Percentiles rank a stretch among this genome's conserved stretches.
phyloP scores from a whole-genome alignment of 2,329 filamentous ascomycete genomes.

The Nemania diffusa region DNA sequence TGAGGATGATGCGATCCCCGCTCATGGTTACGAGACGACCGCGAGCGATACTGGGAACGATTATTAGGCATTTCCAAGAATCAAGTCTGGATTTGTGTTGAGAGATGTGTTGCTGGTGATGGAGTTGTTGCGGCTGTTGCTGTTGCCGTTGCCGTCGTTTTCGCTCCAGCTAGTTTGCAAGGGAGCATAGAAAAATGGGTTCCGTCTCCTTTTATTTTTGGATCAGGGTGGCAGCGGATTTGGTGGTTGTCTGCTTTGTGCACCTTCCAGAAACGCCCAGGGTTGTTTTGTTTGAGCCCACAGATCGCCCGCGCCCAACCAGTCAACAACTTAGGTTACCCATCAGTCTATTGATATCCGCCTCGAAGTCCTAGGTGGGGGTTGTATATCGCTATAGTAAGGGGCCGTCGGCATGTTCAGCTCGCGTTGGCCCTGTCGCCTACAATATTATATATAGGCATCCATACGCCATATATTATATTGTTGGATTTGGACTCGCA shows the following conservation, averaged over 20 bases:
- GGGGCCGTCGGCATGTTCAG: not conserved
- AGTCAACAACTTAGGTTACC: not conserved
- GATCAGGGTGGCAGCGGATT: not conserved
- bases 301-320: conserved; percentile 7
- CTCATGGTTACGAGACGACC: not conserved
- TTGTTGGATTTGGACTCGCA: not conserved
- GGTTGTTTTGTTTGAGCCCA: conserved; percentile 7
- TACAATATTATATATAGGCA: conserved; percentile 15
- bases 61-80: conserved; percentile 12
- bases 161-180: conserved; percentile 5
- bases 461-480: conserved; percentile 1
- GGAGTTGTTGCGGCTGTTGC: not conserved
- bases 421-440: not conserved
- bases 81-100: not conserved
- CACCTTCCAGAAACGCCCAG: conserved; percentile 2
- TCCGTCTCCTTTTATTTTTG: conserved; percentile 12
- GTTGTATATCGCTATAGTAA: not conserved
- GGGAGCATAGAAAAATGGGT: conserved; percentile 6
- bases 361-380: conserved; percentile 29
- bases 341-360: conserved; percentile 22
- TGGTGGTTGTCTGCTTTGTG: not conserved
- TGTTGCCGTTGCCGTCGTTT: not conserved
- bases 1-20: not conserved
- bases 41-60: not conserved
- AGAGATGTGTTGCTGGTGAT: not conserved